These are phyloP conservation scores for Starmera pachycereana DNA, from an alignment of 805 yeast genomes.

Conservation along the genomic window DNA sequence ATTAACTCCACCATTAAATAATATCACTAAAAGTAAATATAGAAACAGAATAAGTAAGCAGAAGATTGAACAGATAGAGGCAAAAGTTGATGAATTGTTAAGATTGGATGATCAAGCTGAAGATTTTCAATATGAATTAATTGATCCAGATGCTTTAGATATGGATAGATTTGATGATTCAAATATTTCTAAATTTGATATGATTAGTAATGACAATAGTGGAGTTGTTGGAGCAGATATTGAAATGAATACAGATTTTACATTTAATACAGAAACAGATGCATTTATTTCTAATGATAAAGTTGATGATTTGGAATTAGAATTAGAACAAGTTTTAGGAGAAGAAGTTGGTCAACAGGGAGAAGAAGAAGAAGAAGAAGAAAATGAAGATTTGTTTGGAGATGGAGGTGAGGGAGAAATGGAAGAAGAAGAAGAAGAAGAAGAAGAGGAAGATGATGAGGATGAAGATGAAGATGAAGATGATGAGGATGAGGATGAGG, in stretches of 20 bases:
- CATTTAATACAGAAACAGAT: conserved; percentile 10
- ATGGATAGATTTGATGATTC: neutral
- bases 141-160: conserved; percentile 38
- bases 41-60: conserved; percentile 60
- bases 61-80: conserved; percentile 69
- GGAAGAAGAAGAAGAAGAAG: conserved; percentile 34
- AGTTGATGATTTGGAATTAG: conserved; percentile 40
- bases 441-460: conserved; percentile 34
- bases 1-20: conserved; percentile 67
- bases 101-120: conserved; percentile 77
- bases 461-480: conserved; percentile 43
- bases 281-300: conserved; percentile 12
- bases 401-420: conserved; percentile 17
- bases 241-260: too few species aligned
- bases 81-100: conserved; percentile 66
- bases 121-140: conserved; percentile 63
- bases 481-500: conserved; percentile 46
- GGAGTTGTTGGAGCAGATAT: too few species aligned
- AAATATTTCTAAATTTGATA: too few species aligned
- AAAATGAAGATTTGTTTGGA: conserved; percentile 19
- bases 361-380: conserved; percentile 13
- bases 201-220: too few species aligned
- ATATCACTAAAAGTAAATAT: conserved; percentile 59
- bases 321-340: conserved; percentile 43
- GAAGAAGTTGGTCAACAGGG: conserved; percentile 24